Conservation (phyloP, 768 basidiomycete genomes). For the Melanogaster broomeanus region DNA sequence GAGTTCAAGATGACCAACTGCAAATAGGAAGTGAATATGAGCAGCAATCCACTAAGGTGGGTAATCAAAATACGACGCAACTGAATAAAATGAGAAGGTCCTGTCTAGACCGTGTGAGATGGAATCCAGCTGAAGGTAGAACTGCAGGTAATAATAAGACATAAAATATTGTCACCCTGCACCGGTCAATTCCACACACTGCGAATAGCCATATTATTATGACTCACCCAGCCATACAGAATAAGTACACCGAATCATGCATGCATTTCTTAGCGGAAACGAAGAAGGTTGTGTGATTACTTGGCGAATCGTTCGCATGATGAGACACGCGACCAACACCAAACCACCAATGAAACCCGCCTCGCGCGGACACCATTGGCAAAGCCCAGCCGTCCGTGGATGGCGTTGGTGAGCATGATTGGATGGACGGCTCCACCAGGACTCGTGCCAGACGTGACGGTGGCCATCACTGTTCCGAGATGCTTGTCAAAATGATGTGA, state of each 20-base stretch:
- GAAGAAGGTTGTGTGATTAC: slow-evolving; percentile 13
- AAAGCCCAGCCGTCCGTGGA: slow-evolving; percentile 33
- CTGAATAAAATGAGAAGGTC: slow-evolving; percentile 58
- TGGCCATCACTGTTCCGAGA: slow-evolving; percentile 45
- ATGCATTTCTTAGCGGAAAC: slow-evolving; percentile 13
- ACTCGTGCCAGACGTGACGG: slow-evolving; percentile 41
- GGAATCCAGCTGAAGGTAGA: slow-evolving; percentile 58
- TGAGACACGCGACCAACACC: slow-evolving; percentile 33
- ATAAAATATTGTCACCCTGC: slow-evolving; percentile 26
- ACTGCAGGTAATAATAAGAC: slow-evolving; percentile 52
- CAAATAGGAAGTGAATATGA: too few species aligned
- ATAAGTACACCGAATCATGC: slow-evolving; percentile 17
- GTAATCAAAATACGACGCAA: slow-evolving; percentile 18
- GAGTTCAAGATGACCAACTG: too few species aligned
- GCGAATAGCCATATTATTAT: not conserved
- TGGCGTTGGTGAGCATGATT: slow-evolving; percentile 33
- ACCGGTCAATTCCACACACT: not conserved
- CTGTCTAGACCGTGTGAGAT: slow-evolving; percentile 46
- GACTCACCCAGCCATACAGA: slow-evolving; percentile 23
- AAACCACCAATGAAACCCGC: slow-evolving; percentile 42
- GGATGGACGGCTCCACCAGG: slow-evolving; percentile 25
- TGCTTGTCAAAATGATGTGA: slow-evolving; percentile 46
- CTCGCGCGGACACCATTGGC: slow-evolving; percentile 51
- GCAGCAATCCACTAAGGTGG: not conserved
- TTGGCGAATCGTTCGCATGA: slow-evolving; percentile 38